Evolutionary conservation across 805 yeast genomes (phyloP).

Genomic region (Myxozyma monticola): DNA sequence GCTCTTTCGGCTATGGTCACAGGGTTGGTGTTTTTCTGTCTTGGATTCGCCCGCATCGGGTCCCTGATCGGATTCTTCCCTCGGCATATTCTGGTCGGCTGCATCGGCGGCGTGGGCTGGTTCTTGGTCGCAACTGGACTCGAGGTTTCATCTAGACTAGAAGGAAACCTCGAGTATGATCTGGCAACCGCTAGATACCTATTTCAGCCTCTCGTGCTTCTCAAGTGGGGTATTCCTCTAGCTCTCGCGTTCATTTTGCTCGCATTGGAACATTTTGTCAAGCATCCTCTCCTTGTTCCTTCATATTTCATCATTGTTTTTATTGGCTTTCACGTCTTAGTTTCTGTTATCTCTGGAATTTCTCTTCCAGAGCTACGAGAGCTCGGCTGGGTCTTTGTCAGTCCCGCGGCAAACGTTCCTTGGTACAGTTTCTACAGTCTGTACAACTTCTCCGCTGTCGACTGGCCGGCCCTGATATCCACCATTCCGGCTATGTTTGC

Average conservation of each 20-base stretch:
- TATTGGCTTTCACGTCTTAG: slow-evolving; percentile 63
- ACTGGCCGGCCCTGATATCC: slow-evolving; percentile 65
- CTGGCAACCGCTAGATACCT: slow-evolving; percentile 46
- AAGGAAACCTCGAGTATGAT: slow-evolving; percentile 69
- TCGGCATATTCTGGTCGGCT: slow-evolving; percentile 91
- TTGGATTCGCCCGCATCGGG: slow-evolving; percentile 82
- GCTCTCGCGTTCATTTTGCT: slow-evolving; percentile 61
- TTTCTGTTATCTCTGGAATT: slow-evolving; percentile 65
- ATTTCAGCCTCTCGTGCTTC: slow-evolving; percentile 51
- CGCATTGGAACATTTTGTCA: slow-evolving; percentile 57
- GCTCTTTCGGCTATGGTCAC: slow-evolving; percentile 83
- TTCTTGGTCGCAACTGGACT: slow-evolving; percentile 86
- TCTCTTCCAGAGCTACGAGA: slow-evolving; percentile 61
- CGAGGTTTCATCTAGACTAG: slow-evolving; percentile 82
- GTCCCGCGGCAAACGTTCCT: slow-evolving; percentile 64
- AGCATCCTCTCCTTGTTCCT: slow-evolving; percentile 69
- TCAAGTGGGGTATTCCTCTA: slow-evolving; percentile 73
- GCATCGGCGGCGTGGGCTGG: slow-evolving; percentile 98
- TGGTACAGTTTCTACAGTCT: slow-evolving; percentile 85
- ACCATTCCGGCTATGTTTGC: slow-evolving; percentile 95
- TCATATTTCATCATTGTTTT: slow-evolving; percentile 74
- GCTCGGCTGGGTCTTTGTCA: slow-evolving; percentile 80
- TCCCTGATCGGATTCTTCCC: slow-evolving; percentile 93
- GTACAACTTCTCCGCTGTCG: slow-evolving; percentile 69
- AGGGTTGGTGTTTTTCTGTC: slow-evolving; percentile 70